These are phyloP conservation scores for Trichoderma polysporum DNA, from an alignment of 2,329 filamentous ascomycete species.

Conservation along the genomic window DNA sequence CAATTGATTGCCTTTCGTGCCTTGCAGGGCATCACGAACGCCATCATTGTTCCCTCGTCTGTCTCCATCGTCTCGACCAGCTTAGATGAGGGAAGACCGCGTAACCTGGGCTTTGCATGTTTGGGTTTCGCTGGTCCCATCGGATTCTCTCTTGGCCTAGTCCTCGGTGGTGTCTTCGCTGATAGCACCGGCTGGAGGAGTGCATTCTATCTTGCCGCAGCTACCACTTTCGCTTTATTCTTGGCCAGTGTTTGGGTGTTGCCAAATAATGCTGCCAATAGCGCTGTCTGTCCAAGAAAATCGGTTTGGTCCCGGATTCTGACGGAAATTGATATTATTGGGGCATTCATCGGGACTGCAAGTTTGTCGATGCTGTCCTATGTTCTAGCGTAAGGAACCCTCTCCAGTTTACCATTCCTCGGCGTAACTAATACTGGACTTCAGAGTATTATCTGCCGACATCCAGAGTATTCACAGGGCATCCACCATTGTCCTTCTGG, in stretches of 20 bases:
- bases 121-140: constrained; percentile 47
- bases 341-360: constrained; percentile 46
- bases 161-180: constrained; percentile 49
- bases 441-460: constrained; percentile 35
- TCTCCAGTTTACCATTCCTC: not conserved
- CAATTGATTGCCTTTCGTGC: constrained; percentile 41
- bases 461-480: constrained; percentile 43
- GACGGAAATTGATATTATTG: constrained; percentile 52
- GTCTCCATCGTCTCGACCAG: constrained; percentile 37
- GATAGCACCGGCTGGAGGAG: constrained; percentile 49
- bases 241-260: constrained; percentile 38
- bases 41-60: constrained; percentile 38
- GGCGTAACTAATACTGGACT: not conserved
- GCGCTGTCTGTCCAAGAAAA: constrained; percentile 21
- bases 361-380: constrained; percentile 52
- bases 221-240: constrained; percentile 38
- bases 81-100: constrained; percentile 33
- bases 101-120: constrained; percentile 45
- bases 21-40: constrained; percentile 40
- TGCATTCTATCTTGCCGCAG: constrained; percentile 44
- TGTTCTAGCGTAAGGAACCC: constrained; percentile 48
- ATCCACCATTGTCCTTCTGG: constrained; percentile 46
- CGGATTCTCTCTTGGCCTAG: constrained; percentile 51
- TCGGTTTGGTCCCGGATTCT: constrained; percentile 26
- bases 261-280: constrained; percentile 30